Conservation (phyloP, 2,329 filamentous ascomycete species). For the Thielaviopsis ethacetica region DNA sequence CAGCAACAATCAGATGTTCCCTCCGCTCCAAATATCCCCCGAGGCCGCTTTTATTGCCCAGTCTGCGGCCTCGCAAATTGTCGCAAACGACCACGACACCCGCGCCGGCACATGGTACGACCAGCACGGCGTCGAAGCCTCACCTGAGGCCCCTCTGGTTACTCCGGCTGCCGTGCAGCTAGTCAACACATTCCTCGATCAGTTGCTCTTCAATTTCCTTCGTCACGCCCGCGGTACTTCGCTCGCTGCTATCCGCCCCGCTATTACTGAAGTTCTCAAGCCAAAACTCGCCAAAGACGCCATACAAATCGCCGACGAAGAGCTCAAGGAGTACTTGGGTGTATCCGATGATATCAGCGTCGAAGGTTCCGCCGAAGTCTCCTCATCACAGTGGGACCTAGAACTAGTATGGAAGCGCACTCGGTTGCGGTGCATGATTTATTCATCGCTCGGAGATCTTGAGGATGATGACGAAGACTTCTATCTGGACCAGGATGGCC, state of each 20-base stretch:
- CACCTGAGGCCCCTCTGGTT: conserved; percentile 54
- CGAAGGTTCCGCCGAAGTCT: conserved; percentile 28
- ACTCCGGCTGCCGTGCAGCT: conserved; percentile 56
- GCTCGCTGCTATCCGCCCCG: conserved; percentile 58
- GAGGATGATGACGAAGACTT: conserved; percentile 95
- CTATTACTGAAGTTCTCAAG: conserved; percentile 75
- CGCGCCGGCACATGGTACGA: conserved; percentile 55
- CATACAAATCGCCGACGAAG: conserved; percentile 67
- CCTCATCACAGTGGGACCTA: conserved; percentile 59
- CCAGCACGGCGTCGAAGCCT: conserved; percentile 47
- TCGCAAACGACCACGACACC: conserved; percentile 73
- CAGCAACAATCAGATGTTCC: conserved; percentile 42
- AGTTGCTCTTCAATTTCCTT: conserved; percentile 84
- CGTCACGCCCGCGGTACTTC: conserved; percentile 62
- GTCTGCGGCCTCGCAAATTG: conserved; percentile 77
- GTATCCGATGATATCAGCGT: conserved; percentile 53
- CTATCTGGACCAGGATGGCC: conserved; percentile 65
- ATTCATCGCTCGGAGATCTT: conserved; percentile 88
- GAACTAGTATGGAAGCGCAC: conserved; percentile 90
- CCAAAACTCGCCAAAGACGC: conserved; percentile 76
- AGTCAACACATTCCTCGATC: conserved; percentile 85
- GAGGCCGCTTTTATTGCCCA: conserved; percentile 75
- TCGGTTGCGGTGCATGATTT: conserved; percentile 90
- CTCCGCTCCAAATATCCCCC: conserved; percentile 54
- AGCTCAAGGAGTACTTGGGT: conserved; percentile 74